These are phyloP conservation scores for Quercus engelmannii DNA, from an alignment of 306 rosid genomes.

Conservation along the genomic window DNA sequence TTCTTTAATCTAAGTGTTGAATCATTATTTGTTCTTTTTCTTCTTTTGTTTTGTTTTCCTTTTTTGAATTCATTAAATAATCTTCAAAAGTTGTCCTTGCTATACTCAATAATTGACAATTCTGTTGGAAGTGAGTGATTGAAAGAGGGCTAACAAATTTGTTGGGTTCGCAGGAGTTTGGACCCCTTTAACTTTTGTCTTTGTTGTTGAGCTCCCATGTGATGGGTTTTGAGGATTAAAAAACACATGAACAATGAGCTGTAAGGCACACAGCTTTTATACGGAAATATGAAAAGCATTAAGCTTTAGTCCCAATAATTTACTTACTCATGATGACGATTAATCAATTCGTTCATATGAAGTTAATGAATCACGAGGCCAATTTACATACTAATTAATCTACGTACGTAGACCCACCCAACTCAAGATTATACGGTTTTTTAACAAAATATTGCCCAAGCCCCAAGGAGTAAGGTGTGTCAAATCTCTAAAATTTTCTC, in stretches of 20 bases:
- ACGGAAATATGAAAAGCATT: neutral
- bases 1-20: neutral
- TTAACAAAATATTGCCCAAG: too few species aligned
- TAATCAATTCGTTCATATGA: neutral
- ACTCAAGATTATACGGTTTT: too few species aligned
- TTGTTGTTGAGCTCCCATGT: too few species aligned
- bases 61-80: too few species aligned
- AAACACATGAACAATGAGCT: neutral
- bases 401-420: too few species aligned
- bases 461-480: too few species aligned
- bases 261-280: neutral
- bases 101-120: neutral
- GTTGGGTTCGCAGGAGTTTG: too few species aligned
- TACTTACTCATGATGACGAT: neutral
- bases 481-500: too few species aligned
- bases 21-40: neutral
- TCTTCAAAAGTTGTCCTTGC: neutral
- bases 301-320: neutral
- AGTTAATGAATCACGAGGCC: neutral
- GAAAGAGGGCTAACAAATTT: too few species aligned
- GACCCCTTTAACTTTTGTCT: too few species aligned
- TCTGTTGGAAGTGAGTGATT: neutral
- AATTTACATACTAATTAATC: too few species aligned
- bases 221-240: neutral
- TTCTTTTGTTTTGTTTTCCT: neutral